phyloP scores from a whole-genome alignment of 2,329 filamentous ascomycete genomes.

The Talaromyces sp. region DNA sequence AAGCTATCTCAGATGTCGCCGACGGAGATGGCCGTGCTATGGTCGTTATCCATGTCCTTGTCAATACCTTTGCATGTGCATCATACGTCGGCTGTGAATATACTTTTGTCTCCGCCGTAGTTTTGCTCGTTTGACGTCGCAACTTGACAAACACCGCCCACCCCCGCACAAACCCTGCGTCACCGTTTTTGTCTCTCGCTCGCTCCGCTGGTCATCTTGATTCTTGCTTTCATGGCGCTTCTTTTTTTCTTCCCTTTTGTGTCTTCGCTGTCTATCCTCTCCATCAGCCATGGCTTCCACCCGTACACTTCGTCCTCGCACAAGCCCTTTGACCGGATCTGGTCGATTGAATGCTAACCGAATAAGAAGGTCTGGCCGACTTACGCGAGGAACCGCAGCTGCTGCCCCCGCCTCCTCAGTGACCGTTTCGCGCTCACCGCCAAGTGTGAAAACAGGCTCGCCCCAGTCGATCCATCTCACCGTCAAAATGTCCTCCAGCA shows the following conservation, averaged over 20 bases:
- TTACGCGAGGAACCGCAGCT: slow-evolving; percentile 25
- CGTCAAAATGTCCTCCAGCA: slow-evolving; percentile 46
- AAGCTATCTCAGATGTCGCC: background rate
- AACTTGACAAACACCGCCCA: slow-evolving; percentile 1
- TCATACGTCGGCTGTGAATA: background rate
- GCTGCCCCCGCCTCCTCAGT: slow-evolving; percentile 24
- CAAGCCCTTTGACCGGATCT: slow-evolving; percentile 21
- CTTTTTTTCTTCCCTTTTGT: slow-evolving; percentile 2
- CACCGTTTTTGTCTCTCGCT: slow-evolving; percentile 1
- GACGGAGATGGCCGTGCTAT: background rate
- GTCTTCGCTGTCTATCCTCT: background rate
- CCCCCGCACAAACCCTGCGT: slow-evolving; percentile 4
- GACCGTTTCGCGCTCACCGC: slow-evolving; percentile 32
- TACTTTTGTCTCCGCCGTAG: background rate
- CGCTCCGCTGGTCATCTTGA: background rate
- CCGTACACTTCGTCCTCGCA: slow-evolving; percentile 35
- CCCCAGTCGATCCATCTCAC: slow-evolving; percentile 42
- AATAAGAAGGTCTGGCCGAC: slow-evolving; percentile 32
- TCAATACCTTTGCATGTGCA: background rate
- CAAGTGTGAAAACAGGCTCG: slow-evolving; percentile 29
- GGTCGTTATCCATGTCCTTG: background rate
- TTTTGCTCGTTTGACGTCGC: background rate
- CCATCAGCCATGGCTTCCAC: slow-evolving; percentile 30
- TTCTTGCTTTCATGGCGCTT: background rate
- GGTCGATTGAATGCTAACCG: slow-evolving; percentile 28